Evolutionary conservation across 106 monocot genomes (phyloP).

Genomic region (Phalaenopsis aphrodite): DNA sequence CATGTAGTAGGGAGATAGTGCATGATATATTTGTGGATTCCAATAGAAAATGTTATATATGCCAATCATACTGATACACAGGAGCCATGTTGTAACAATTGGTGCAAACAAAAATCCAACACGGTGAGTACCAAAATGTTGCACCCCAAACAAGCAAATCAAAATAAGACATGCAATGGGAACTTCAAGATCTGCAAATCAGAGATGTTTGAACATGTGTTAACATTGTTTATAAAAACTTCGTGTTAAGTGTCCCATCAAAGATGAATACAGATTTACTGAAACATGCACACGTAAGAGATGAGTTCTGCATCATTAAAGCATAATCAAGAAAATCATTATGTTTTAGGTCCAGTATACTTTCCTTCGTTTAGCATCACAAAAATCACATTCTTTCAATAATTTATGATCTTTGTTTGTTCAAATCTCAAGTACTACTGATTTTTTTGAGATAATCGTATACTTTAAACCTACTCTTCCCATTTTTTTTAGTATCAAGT

Average conservation of each 20-base stretch:
- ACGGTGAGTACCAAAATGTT: conserved; percentile 13
- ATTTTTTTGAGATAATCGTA: background rate
- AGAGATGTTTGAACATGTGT: background rate
- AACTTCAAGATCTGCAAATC: conserved; percentile 18
- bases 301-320: background rate
- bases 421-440: background rate
- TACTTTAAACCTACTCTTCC: background rate
- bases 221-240: background rate
- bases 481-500: no score
- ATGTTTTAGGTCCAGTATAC: no score
- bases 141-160: conserved; percentile 11
- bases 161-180: conserved; percentile 12
- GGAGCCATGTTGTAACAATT: conserved; percentile 12
- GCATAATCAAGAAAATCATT: background rate
- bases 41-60: conserved; percentile 18
- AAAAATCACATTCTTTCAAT: no score
- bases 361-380: no score
- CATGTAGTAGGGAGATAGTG: conserved; percentile 24
- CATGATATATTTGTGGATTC: conserved; percentile 20
- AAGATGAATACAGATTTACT: background rate
- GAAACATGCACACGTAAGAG: background rate
- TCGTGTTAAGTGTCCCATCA: background rate
- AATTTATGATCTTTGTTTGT: no score
- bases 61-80: conserved; percentile 13
- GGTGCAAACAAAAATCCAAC: conserved; percentile 18